Evolutionary conservation across 768 basidiomycete genomes (phyloP), one percentile per base, ranked within the genome.

Genomic region (Phaeolepiota aurea): DNA sequence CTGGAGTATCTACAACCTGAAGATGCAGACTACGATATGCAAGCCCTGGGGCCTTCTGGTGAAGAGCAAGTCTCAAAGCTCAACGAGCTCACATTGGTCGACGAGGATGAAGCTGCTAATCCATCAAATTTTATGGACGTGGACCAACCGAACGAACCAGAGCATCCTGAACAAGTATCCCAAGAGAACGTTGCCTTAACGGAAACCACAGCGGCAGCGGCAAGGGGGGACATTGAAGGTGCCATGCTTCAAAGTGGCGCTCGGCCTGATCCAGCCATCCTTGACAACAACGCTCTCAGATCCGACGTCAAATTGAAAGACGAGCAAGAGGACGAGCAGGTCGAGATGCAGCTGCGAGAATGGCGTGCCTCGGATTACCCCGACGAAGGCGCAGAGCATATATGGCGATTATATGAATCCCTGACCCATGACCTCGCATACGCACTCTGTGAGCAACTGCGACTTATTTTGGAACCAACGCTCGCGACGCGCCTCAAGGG

Each of bases 381-480:
- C 2, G 59, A 64, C 16, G 59, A 66, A 34, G 64, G 64, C 4
- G 79, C 83, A 0, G 81, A 84, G 48, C 74, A 76, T 40, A 72
- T 94, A n/a, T 99, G 96, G 96, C 79, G 85, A 10, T 66, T 81
- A 12, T 99, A 99, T 63, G 85, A 87, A 50, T 81, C 85, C 2
- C 67, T 96, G 48, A 98, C 96, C 0, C 82, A 88, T 41, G 83
- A 94, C 44, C 77, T 99, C 31, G 87, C 96, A 1, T 88, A 87
- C 51, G 74, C 82, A 2, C 78, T 99, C 15, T 98, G 93, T 55
- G 96, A 98, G 62, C 93, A 97, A 55, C 77, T 98, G 13, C 87
- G 96, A 18, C 83, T 98, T 22, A 94, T 98, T 57, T 74, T 99
- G 25, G 92, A 93, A 47, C 96, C 96, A 0, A 98, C 94, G 0